Percentiles rank a stretch among this genome's conserved stretches.
These are phyloP conservation scores for Euphorbia lathyris DNA, from an alignment of 345 rosid species.

Conservation along the genomic window DNA sequence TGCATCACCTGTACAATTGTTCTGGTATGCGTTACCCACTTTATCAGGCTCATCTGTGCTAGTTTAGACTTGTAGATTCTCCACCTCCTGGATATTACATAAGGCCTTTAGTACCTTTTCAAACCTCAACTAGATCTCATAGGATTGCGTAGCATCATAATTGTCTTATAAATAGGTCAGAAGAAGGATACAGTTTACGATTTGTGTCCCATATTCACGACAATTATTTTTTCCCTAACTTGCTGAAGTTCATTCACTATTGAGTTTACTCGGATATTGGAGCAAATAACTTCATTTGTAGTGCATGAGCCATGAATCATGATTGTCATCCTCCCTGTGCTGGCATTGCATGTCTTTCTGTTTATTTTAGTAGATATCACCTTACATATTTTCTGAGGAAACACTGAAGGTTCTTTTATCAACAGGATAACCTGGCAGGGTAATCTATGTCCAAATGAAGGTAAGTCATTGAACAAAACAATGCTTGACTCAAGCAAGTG, in stretches of 20 bases:
- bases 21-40: constrained; percentile 47
- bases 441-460: constrained; percentile 47
- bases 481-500: constrained; percentile 67
- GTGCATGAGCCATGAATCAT: background rate
- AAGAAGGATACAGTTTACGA: background rate
- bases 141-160: background rate
- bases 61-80: constrained; percentile 7
- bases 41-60: background rate
- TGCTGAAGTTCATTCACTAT: constrained; percentile 1
- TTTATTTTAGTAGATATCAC: background rate
- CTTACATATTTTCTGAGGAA: constrained; percentile 7
- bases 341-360: background rate
- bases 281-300: background rate
- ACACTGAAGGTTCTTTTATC: constrained; percentile 12
- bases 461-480: constrained; percentile 42
- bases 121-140: background rate
- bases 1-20: constrained; percentile 41
- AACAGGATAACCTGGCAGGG: constrained; percentile 66
- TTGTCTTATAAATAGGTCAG: background rate
- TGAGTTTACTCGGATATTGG: constrained; percentile 6
- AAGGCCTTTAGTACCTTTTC: background rate
- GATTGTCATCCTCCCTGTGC: background rate
- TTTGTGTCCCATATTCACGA: background rate
- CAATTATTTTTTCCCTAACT: background rate
- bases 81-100: background rate